Evolutionary conservation across 192 early-diverging fungal species (phyloP).

Genomic region (Coemansia sp.): DNA sequence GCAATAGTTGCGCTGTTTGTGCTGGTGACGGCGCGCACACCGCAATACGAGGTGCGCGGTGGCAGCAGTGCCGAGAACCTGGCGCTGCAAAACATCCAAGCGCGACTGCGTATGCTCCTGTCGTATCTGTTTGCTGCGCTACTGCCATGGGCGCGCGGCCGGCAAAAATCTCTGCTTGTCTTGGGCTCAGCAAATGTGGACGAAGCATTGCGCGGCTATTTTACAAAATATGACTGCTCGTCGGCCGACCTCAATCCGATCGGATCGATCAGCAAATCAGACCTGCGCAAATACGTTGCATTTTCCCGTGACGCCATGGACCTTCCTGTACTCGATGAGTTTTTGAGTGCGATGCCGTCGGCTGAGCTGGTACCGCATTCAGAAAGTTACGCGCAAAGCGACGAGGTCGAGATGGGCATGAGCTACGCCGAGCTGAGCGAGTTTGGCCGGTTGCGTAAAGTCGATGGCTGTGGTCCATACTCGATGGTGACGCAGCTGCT

Average conservation of each 20-base stretch:
- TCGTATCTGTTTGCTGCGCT: constrained; percentile 95
- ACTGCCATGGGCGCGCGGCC: constrained; percentile 75
- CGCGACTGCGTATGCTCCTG: constrained; percentile 91
- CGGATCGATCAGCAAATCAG: constrained; percentile 87
- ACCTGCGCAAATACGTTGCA: constrained; percentile 80
- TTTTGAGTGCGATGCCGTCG: constrained; percentile 85
- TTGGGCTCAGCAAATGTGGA: constrained; percentile 97
- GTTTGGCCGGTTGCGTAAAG: constrained; percentile 89
- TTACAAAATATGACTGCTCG: constrained; percentile 99
- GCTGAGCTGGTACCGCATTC: constrained; percentile 96
- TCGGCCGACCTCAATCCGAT: constrained; percentile 97
- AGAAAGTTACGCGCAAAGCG: constrained; percentile 76
- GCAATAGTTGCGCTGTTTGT: constrained; percentile 77
- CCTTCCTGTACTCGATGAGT: constrained; percentile 70
- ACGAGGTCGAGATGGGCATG: constrained; percentile 99
- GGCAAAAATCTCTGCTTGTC: constrained; percentile 73
- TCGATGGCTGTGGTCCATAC: constrained; percentile 84
- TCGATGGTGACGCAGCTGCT: constrained; percentile 92
- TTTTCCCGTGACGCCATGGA: constrained; percentile 65
- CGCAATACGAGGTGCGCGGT: constrained; percentile 80
- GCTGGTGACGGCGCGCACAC: constrained; percentile 70
- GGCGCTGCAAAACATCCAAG: constrained; percentile 97
- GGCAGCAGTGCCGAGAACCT: constrained; percentile 85
- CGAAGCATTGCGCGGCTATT: constrained; percentile 93
- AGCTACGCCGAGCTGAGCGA: constrained; percentile 89